Percentiles rank a stretch among this genome's conserved stretches.
These are phyloP conservation scores for Candida sojae DNA, from an alignment of 1,139 yeast genomes.

Conservation along the genomic window DNA sequence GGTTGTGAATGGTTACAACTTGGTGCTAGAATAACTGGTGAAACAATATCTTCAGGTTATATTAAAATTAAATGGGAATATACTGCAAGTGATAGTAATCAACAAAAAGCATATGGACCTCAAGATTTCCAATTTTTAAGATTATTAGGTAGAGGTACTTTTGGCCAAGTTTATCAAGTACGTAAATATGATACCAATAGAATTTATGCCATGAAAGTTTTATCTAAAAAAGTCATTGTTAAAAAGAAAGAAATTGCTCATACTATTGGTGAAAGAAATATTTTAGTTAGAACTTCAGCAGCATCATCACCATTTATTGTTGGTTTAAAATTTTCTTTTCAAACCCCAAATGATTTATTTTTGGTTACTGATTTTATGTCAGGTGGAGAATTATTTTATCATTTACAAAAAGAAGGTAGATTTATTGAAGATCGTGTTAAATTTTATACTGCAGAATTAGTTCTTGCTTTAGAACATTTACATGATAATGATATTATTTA, in stretches of 20 bases:
- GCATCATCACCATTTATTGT: slow-evolving; percentile 90
- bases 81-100: slow-evolving; percentile 54
- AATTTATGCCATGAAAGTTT: slow-evolving; percentile 95
- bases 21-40: slow-evolving; percentile 74
- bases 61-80: slow-evolving; percentile 76
- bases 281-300: slow-evolving; percentile 82
- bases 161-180: slow-evolving; percentile 97
- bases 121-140: slow-evolving; percentile 90
- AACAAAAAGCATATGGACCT: slow-evolving; percentile 84
- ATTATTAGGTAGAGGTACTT: slow-evolving; percentile 92
- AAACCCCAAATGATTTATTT: slow-evolving; percentile 88
- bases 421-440: slow-evolving; percentile 91
- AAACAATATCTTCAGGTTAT: slow-evolving; percentile 67
- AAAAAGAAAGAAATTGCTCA: slow-evolving; percentile 97
- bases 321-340: slow-evolving; percentile 92
- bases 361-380: slow-evolving; percentile 97
- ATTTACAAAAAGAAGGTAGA: slow-evolving; percentile 92
- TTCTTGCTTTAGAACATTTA: slow-evolving; percentile 85
- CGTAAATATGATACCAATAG: slow-evolving; percentile 85
- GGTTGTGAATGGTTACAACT: slow-evolving; percentile 71
- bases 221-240: slow-evolving; percentile 90
- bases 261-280: slow-evolving; percentile 95
- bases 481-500: slow-evolving; percentile 93
- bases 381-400: slow-evolving; percentile 98
- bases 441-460: slow-evolving; percentile 93